phyloP scores from a whole-genome alignment of 2,329 filamentous ascomycete species.

The Tolypocladium sp. region DNA sequence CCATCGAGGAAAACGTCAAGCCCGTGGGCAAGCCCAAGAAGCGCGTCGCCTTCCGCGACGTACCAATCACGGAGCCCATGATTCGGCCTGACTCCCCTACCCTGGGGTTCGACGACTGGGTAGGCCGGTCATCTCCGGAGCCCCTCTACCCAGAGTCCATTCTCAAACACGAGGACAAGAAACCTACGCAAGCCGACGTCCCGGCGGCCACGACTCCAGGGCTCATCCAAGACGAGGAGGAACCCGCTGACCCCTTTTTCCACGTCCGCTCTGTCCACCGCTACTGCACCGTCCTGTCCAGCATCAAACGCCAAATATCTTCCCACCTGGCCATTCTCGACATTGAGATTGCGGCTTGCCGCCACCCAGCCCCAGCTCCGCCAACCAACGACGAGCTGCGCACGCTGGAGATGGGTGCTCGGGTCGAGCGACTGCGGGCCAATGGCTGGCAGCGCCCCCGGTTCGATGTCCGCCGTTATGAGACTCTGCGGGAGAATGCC shows the following conservation, averaged over 20 bases:
- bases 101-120: constrained; percentile 42
- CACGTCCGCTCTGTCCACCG: constrained; percentile 36
- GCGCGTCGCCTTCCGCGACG: constrained; percentile 27
- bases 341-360: constrained; percentile 22
- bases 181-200: background rate
- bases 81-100: constrained; percentile 53
- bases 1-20: constrained; percentile 6
- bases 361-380: constrained; percentile 9
- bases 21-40: constrained; percentile 23
- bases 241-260: constrained; percentile 25
- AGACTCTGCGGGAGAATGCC: constrained; percentile 40
- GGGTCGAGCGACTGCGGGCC: constrained; percentile 46
- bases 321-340: constrained; percentile 39
- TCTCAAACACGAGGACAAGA: constrained; percentile 5
- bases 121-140: constrained; percentile 12
- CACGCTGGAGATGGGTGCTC: constrained; percentile 33
- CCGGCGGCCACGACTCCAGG: constrained; percentile 3
- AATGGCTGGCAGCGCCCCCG: constrained; percentile 46
- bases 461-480: constrained; percentile 44
- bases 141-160: constrained; percentile 11
- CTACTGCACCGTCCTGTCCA: constrained; percentile 37
- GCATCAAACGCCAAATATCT: constrained; percentile 38
- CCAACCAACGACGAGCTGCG: constrained; percentile 24
- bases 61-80: constrained; percentile 31
- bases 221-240: constrained; percentile 6